phyloP scores from a whole-genome alignment of 352 stramenopile genomes.

The Plasmopara muralis region DNA sequence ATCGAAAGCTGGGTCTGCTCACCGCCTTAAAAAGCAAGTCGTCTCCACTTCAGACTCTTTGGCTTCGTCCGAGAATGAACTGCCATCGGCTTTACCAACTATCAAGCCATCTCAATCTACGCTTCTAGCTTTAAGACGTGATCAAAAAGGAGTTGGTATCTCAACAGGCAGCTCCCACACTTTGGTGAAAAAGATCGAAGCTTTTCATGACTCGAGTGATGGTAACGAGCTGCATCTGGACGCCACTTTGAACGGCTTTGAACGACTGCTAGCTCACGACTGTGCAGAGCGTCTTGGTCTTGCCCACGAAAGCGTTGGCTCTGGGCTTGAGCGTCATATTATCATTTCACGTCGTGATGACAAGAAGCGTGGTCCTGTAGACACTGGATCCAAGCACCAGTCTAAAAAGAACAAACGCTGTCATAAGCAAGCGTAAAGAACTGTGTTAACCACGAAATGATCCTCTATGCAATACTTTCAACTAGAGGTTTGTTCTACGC shows the following conservation, averaged over 20 bases:
- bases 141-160: constrained; percentile 33
- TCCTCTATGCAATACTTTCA: too few relatives aligned
- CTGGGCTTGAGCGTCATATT: constrained; percentile 74
- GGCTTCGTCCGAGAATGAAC: constrained; percentile 19
- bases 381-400: constrained; percentile 8
- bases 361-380: constrained; percentile 13
- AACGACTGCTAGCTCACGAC: constrained; percentile 75
- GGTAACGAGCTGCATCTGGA: constrained; percentile 55
- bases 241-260: constrained; percentile 73
- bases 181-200: constrained; percentile 81
- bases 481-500: constrained; percentile 10
- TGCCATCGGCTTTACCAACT: constrained; percentile 3
- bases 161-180: constrained; percentile 63
- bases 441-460: too few relatives aligned
- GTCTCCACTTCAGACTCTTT: constrained; percentile 7
- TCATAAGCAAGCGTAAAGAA: not conserved
- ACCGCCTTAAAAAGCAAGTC: not conserved
- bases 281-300: constrained; percentile 73
- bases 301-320: constrained; percentile 56
- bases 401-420: constrained; percentile 31
- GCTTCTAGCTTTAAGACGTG: constrained; percentile 9
- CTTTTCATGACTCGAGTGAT: constrained; percentile 44
- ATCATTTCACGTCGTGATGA: constrained; percentile 35
- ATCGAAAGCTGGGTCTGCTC: not conserved
- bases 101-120: constrained; percentile 10